These are phyloP conservation scores for Carex sylvatica DNA, from an alignment of 202 grass and related monocot genomes.

Conservation along the genomic window DNA sequence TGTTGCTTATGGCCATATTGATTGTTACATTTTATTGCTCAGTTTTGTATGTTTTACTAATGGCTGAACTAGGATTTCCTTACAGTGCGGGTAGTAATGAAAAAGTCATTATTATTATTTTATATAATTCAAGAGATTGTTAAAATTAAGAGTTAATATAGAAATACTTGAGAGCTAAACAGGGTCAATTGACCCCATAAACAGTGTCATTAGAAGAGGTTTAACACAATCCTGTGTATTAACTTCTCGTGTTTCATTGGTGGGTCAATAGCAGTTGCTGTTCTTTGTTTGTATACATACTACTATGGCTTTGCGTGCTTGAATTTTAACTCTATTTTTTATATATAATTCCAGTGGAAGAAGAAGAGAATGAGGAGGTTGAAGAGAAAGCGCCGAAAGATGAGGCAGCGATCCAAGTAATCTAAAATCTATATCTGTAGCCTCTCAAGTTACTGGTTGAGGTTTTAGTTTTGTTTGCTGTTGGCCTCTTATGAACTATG, in stretches of 20 bases:
- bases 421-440: neutral
- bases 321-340: neutral
- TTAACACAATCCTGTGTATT: neutral
- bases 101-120: neutral
- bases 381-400: slow-evolving; percentile 93
- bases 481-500: neutral
- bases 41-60: no score
- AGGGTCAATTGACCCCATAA: neutral
- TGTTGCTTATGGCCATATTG: no score
- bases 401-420: slow-evolving; percentile 91
- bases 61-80: no score
- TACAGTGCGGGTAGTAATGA: no score
- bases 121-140: neutral
- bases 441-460: neutral
- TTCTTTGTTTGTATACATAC: neutral
- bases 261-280: neutral
- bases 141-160: neutral
- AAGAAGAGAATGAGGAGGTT: slow-evolving; percentile 95
- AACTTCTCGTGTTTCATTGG: neutral
- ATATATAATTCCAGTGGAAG: slow-evolving; percentile 54
- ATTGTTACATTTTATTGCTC: no score
- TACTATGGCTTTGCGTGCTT: neutral
- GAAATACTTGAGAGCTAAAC: neutral
- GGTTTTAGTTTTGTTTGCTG: slow-evolving; percentile 5
- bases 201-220: no score